Evolutionary conservation across 768 basidiomycete species (phyloP), one percentile per base, ranked within the genome.

Genomic region (Phaeolepiota aurea): DNA sequence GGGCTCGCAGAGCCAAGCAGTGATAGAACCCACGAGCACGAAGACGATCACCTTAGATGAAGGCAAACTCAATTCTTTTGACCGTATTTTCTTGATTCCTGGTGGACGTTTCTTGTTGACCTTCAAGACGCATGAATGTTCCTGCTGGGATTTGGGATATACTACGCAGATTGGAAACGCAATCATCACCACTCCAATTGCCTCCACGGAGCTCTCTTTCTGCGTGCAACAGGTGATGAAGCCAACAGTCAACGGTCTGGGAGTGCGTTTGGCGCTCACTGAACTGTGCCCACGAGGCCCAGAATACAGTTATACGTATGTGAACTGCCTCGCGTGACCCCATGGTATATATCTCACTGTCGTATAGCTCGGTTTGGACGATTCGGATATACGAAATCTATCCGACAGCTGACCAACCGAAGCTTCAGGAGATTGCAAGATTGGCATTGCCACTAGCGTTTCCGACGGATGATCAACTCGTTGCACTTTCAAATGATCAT

Each of bases 71-170:
- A 5, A 32, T 18, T 12, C 21, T 16, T 42, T 25, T 32, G 16
- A 38, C n/a, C 13, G 16, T 2, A 13, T 44, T 31, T 44, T 35
- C 20, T 37, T 49, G 11, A 32, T 46, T 19, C 45, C 48, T n/a
- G 48, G 48, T 9, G 48, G 48, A 14, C 45, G 48, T 11, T 49
- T 46, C 42, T 12, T 44, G 16, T 4, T 49, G 2, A 18, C 38
- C 21, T 41, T 41, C 32, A 33, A 38, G 13, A 12, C 39, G 13
- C 15, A 35, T 16, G 20, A 32, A 15, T 31, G 38, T 16, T 39
- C 35, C 4, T 5, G 40, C 9, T 41, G 44, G 40, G 44, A 44
- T 28, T 20, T 44, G 32, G 39, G 33, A 23, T n/a, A 15, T 20
- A 13, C 20, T 11, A 7, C 4, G 15, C 32, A 21, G 34, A 20